Conservation (phyloP, 2,329 filamentous ascomycete genomes). For the Clonostachys sp. region DNA sequence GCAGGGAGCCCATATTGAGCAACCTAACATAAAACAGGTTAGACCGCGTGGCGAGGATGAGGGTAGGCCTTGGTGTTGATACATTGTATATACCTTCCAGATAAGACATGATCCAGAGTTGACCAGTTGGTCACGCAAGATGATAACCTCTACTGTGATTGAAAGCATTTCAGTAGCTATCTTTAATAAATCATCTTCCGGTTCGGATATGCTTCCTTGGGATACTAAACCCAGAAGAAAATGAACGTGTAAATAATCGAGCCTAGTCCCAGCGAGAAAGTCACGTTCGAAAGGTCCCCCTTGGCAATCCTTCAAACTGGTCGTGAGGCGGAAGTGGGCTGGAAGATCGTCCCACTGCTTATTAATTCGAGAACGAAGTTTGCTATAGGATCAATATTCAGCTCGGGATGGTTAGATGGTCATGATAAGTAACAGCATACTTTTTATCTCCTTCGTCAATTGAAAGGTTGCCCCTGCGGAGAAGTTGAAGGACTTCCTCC, state of each 20-base stretch:
- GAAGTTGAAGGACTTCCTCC: not conserved
- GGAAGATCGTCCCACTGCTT: not conserved
- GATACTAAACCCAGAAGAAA: not conserved
- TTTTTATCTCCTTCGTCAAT: not conserved
- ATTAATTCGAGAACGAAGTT: too few relatives aligned
- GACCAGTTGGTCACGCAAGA: not conserved
- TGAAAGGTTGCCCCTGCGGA: not conserved
- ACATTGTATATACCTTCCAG: not conserved
- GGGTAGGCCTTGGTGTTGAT: too few relatives aligned
- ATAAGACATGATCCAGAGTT: not conserved
- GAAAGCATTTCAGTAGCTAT: not conserved
- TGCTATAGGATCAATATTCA: too few relatives aligned
- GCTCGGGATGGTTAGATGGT: too few relatives aligned
- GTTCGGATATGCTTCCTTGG: not conserved
- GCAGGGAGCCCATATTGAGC: conserved; percentile 10
- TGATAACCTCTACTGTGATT: not conserved
- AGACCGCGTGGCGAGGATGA: not conserved
- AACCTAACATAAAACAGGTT: conserved; percentile 3
- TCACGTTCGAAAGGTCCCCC: not conserved
- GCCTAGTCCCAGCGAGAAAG: not conserved
- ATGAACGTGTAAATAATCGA: not conserved
- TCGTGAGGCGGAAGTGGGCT: not conserved
- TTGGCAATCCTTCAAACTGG: not conserved
- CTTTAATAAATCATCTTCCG: not conserved
- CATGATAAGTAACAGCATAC: not conserved